These are phyloP conservation scores for Prinsepia uniflora DNA, from an alignment of 306 rosid species.

Conservation along the genomic window DNA sequence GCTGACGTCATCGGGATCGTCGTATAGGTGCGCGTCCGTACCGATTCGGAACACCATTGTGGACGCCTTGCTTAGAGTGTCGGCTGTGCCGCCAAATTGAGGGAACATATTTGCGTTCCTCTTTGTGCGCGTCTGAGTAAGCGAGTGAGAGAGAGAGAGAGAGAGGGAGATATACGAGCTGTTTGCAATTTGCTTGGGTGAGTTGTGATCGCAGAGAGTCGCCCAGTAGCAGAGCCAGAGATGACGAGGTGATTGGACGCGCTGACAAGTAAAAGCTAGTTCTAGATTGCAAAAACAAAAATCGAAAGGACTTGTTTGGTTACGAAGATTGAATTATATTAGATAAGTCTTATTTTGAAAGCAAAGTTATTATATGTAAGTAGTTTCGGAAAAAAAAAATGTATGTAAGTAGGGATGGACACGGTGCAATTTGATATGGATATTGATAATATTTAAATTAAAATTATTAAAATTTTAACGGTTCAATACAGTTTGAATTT, in stretches of 20 bases:
- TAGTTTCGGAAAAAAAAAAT: too few species aligned
- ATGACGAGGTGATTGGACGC: neutral
- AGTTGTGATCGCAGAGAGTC: neutral
- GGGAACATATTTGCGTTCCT: conserved; percentile 49
- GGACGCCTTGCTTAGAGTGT: conserved; percentile 88
- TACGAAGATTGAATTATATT: too few species aligned
- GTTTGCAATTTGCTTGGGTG: neutral
- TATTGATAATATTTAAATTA: too few species aligned
- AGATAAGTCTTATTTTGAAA: too few species aligned
- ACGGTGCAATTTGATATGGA: too few species aligned
- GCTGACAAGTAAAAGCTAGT: neutral
- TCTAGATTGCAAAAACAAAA: too few species aligned
- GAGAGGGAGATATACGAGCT: too few species aligned
- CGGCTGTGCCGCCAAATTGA: conserved; percentile 91
- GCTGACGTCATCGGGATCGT: conserved; percentile 89
- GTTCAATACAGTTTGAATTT: too few species aligned
- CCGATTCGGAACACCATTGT: conserved; percentile 92
- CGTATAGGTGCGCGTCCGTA: conserved; percentile 98
- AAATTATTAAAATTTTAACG: too few species aligned
- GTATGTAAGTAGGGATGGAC: too few species aligned
- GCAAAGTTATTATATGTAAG: too few species aligned
- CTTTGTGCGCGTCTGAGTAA: neutral
- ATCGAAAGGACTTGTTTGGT: too few species aligned
- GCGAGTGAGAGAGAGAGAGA: neutral
- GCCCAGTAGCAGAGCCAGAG: neutral